A percentile compares a stretch with the other conserved stretches of the same genome.
Evolutionary conservation across 257 asterid species (phyloP).

Genomic region (Ilex asprella): DNA sequence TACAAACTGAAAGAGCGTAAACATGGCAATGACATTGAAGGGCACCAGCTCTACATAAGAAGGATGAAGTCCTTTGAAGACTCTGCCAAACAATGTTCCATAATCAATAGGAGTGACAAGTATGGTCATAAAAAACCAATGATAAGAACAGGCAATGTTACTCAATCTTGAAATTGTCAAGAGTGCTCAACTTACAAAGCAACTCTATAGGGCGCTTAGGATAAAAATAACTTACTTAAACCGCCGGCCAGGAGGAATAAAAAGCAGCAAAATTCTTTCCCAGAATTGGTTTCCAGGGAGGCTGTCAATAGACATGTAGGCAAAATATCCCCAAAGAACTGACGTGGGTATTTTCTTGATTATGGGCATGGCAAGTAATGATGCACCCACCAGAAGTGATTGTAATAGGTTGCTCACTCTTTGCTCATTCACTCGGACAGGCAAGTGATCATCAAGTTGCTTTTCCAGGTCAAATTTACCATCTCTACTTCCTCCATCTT

Average conservation of each 20-base stretch:
- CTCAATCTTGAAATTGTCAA: too few relatives aligned
- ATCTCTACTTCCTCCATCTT: constrained; percentile 31
- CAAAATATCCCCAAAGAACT: constrained; percentile 95
- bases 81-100: constrained; percentile 33
- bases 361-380: constrained; percentile 62
- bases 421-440: constrained; percentile 94
- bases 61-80: constrained; percentile 63
- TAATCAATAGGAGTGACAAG: neutral
- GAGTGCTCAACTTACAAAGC: too few relatives aligned
- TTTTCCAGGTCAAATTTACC: constrained; percentile 58
- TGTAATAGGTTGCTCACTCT: constrained; percentile 85
- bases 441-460: constrained; percentile 74
- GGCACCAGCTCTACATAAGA: constrained; percentile 84
- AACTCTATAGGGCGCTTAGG: too few relatives aligned
- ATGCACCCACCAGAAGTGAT: constrained; percentile 68
- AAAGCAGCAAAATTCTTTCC: constrained; percentile 78
- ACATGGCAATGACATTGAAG: constrained; percentile 61
- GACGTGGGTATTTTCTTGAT: constrained; percentile 85
- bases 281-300: constrained; percentile 94
- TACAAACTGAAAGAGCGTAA: constrained; percentile 53
- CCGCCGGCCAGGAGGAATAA: constrained; percentile 76
- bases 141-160: too few relatives aligned
- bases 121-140: neutral
- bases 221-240: constrained; percentile 56
- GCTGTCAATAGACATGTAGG: constrained; percentile 97